These are phyloP conservation scores for Uronychia binucleata DNA, from an alignment of 73 alveolate genomes.

Conservation along the genomic window DNA sequence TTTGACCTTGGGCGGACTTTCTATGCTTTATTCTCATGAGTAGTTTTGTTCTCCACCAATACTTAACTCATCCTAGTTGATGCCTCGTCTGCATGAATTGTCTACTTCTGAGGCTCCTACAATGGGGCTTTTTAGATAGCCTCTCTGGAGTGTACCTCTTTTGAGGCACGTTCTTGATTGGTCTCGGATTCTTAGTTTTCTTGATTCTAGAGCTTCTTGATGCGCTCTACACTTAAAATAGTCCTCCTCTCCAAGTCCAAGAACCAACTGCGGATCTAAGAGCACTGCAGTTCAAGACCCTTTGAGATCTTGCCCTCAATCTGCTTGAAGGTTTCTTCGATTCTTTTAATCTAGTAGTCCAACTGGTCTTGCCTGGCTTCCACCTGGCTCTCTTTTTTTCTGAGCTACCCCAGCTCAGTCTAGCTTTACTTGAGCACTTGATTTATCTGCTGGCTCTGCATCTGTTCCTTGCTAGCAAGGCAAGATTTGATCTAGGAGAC, in stretches of 20 bases:
- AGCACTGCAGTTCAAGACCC: no score
- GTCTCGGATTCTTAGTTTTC: not conserved
- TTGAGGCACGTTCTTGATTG: not conserved
- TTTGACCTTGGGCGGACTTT: not conserved
- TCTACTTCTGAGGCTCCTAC: not conserved
- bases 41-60: no score
- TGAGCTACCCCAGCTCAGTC: not conserved
- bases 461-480: not conserved
- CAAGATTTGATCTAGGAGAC: not conserved
- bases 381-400: no score
- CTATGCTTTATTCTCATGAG: not conserved
- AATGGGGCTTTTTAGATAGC: not conserved
- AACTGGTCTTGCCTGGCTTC: no score
- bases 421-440: not conserved
- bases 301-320: no score
- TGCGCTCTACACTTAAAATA: no score
- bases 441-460: not conserved
- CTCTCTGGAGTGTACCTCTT: not conserved
- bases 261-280: no score
- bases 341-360: not conserved
- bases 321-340: no score
- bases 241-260: no score
- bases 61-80: no score
- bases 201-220: no score
- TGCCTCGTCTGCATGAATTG: not conserved